Base-by-base conservation (phyloP, 768 basidiomycete species). In the Mycena pura region DNA sequence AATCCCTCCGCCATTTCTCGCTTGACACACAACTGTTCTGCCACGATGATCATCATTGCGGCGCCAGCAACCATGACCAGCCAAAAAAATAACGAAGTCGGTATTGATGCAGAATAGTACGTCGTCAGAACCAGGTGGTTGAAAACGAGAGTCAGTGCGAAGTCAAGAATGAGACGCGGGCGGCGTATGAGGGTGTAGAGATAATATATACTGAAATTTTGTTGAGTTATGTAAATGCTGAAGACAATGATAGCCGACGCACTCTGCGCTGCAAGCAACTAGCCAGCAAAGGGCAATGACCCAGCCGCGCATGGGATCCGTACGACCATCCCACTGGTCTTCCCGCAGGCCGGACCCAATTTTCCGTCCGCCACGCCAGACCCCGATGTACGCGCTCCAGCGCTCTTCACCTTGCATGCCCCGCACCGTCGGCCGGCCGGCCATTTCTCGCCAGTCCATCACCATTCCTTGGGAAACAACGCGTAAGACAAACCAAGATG, bases 391-490 rank as follows among this genome's bases (percentile, higher is more conserved):
- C 34, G 86, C 82, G 50, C 76, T 78, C 90, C 90, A 92, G 43
- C 84, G 77, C 40, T 86, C 84, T 53, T 84, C 84, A 17, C 86
- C 89, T 22, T 86, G 83, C 56, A 86, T 74, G 25, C 85, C 85
- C 56, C 83, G 84, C 21, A 91, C 86, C 0, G 95, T 95, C 4
- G 92, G 87, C 50, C 85, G 77, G 5, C 94, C 92, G 1, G 95
- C 91, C 86, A 99, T 90, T 74, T 98, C 92, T 44, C 95, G 84
- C 97, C 97, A 99, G 76, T 99, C 96, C 89, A 99, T 94, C 34
- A 99, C 80, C 90, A 95, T 93, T 3, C 90, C 91, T n/a, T 90
- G 62, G 2, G 21, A 19, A 31, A 38, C 29, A 41, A 21, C 10
- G 21, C n/a, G 21, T 54, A 8, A 40, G 38, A 40, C 51, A 25